phyloP scores from a whole-genome alignment of 441 rosid genomes.

The Lepidium campestre region DNA sequence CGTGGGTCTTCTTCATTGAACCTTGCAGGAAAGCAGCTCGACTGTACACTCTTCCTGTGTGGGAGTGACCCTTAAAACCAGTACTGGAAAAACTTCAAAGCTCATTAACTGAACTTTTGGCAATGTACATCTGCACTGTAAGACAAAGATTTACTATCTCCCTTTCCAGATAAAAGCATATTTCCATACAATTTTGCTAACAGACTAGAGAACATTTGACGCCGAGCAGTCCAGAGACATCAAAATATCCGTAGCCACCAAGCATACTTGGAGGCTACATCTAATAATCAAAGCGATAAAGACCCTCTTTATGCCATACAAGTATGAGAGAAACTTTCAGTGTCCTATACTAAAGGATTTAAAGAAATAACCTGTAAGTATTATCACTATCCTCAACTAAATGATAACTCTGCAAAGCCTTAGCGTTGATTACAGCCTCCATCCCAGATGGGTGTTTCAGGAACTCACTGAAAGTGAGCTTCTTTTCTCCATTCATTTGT shows the following conservation, averaged over 20 bases:
- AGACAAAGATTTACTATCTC: conserved; percentile 14
- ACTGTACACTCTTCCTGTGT: conserved; percentile 57
- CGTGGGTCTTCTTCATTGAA: not conserved
- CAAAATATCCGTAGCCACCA: not conserved
- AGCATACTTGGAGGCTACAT: not conserved
- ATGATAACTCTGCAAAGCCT: conserved; percentile 48
- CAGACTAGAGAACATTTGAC: not conserved
- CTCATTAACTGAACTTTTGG: conserved; percentile 58
- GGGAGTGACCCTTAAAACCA: conserved; percentile 63
- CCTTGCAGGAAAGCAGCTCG: conserved; percentile 83
- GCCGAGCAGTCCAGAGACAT: not conserved
- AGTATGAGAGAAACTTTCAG: not conserved
- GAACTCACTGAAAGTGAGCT: conserved; percentile 49
- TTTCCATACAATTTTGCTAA: not conserved
- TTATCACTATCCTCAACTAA: conserved; percentile 34
- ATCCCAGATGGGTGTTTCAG: conserved; percentile 66
- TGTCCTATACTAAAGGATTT: not conserved
- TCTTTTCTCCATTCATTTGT: conserved; percentile 31
- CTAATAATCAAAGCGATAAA: not conserved
- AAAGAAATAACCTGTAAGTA: conserved; percentile 52
- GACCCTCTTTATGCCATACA: not conserved
- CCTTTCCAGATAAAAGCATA: not conserved
- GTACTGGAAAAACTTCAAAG: conserved; percentile 67
- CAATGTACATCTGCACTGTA: conserved; percentile 54
- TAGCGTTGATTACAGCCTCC: conserved; percentile 60